Percentiles rank a stretch among this genome's conserved stretches.
Evolutionary conservation across 78 protist genomes (phyloP).

Genomic region (Dictyostelium purpureum): DNA sequence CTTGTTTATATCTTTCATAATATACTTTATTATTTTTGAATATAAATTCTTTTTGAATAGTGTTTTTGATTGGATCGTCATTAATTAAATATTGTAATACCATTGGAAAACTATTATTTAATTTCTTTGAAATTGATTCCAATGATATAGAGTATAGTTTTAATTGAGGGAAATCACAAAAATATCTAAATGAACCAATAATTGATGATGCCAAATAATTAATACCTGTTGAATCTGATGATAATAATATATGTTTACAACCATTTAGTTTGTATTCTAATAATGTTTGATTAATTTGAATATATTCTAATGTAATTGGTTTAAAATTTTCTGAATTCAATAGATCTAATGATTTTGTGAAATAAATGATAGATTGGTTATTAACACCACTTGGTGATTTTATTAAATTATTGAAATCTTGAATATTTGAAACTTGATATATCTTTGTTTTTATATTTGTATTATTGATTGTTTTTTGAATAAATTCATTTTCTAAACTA

Average conservation of each 20-base stretch:
- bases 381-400: neutral
- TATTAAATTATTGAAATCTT: neutral
- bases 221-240: neutral
- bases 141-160: too few relatives aligned
- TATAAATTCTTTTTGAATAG: conserved; percentile 1
- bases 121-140: too few relatives aligned
- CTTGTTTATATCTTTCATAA: neutral
- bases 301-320: neutral
- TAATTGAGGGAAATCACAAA: neutral
- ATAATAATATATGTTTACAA: conserved; percentile 10
- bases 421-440: neutral
- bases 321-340: neutral
- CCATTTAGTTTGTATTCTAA: neutral
- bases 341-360: neutral
- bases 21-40: neutral
- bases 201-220: neutral
- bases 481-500: neutral
- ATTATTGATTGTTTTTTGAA: neutral
- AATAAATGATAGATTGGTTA: neutral
- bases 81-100: too few relatives aligned
- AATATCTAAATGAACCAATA: neutral
- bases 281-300: conserved; percentile 35
- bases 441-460: neutral
- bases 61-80: too few relatives aligned
- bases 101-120: too few relatives aligned